These are phyloP conservation scores for Podila epigama DNA, from an alignment of 192 early-diverging fungal species.

Conservation along the genomic window DNA sequence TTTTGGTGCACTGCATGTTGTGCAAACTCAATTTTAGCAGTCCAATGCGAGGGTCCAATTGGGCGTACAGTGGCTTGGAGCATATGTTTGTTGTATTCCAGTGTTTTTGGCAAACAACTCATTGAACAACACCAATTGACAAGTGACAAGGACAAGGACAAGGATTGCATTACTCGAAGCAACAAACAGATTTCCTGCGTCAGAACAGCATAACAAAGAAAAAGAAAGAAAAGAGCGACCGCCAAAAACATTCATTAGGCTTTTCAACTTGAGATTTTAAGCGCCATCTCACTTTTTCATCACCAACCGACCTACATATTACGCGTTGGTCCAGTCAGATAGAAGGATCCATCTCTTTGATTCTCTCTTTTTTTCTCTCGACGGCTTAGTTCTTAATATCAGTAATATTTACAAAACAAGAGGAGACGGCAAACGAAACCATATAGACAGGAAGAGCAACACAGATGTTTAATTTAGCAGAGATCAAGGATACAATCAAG, in stretches of 20 bases:
- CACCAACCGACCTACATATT: too few species aligned
- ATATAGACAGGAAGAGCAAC: neutral
- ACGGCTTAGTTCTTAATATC: too few species aligned
- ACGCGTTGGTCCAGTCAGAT: too few species aligned
- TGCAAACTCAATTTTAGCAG: neutral
- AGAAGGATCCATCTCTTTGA: too few species aligned
- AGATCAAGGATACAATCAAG: conserved; percentile 86
- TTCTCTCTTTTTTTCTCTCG: neutral
- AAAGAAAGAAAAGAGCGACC: neutral
- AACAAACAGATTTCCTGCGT: too few species aligned
- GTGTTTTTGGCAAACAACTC: neutral
- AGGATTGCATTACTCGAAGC: neutral
- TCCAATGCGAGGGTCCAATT: too few species aligned
- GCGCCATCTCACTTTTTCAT: neutral
- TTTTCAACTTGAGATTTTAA: neutral
- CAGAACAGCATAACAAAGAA: neutral
- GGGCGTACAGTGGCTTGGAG: neutral
- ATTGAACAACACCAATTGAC: neutral
- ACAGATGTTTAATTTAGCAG: conserved; percentile 86
- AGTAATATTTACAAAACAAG: too few species aligned
- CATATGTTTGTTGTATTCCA: neutral
- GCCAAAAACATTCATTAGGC: neutral
- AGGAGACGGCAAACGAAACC: neutral
- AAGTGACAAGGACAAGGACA: neutral
- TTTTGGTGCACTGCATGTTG: neutral